A percentile compares a stretch with the other conserved stretches of the same genome.
phyloP scores from a whole-genome alignment of 192 early-diverging fungal species.

The Linnemannia hyalina region DNA sequence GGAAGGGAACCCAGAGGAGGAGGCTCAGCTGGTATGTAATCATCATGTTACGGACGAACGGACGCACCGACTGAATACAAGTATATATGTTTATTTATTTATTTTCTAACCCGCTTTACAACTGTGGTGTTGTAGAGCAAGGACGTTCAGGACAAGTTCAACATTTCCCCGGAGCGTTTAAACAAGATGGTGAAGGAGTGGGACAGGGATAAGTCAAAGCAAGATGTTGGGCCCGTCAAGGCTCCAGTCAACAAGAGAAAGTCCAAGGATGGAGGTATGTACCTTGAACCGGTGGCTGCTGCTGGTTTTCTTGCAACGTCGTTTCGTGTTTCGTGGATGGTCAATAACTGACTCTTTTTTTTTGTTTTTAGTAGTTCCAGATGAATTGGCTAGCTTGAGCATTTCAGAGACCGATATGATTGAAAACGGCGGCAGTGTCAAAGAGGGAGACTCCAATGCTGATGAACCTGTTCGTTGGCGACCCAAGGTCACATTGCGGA shows the following conservation, averaged over 20 bases:
- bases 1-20: constrained; percentile 27
- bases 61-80: background rate
- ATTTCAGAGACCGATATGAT: constrained; percentile 5
- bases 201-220: constrained; percentile 49
- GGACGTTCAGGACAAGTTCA: constrained; percentile 67
- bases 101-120: background rate
- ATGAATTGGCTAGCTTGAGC: constrained; percentile 34
- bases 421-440: background rate
- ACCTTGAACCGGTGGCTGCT: background rate
- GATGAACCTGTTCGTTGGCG: constrained; percentile 43
- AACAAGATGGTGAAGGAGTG: constrained; percentile 65
- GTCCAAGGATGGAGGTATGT: constrained; percentile 31
- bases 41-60: background rate
- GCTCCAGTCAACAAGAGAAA: constrained; percentile 35
- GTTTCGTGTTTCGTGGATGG: background rate
- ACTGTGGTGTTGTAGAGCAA: constrained; percentile 52
- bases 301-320: background rate
- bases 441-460: constrained; percentile 6
- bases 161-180: constrained; percentile 63
- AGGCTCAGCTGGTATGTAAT: constrained; percentile 37
- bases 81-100: constrained; percentile 1
- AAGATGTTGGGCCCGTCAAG: constrained; percentile 24
- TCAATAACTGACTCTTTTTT: background rate
- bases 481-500: constrained; percentile 36
- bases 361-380: background rate